A percentile compares a stretch with the other conserved stretches of the same genome.
These are phyloP conservation scores for Blastobotrys apis DNA, from an alignment of 1,139 yeast species.

Conservation along the genomic window DNA sequence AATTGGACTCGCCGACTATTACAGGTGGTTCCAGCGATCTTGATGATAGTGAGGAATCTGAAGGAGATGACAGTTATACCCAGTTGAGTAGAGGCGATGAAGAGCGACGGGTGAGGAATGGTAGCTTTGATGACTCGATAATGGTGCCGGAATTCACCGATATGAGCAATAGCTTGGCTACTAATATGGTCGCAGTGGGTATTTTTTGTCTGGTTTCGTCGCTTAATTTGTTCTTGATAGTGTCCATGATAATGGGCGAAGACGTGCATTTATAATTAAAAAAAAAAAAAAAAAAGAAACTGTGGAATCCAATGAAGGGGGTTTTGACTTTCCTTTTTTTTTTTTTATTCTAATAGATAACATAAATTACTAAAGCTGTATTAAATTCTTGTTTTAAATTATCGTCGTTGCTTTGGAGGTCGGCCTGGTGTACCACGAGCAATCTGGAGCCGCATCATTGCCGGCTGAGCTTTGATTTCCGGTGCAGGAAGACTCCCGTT, in stretches of 20 bases:
- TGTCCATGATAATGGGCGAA: conserved; percentile 63
- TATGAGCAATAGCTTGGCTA: conserved; percentile 62
- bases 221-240: conserved; percentile 67
- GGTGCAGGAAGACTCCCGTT: conserved; percentile 75
- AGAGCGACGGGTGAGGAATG: neutral
- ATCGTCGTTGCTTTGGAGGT: conserved; percentile 2
- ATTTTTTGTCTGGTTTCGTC: conserved; percentile 72
- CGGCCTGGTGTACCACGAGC: neutral
- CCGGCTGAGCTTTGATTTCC: conserved; percentile 1
- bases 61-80: no score
- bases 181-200: conserved; percentile 51
- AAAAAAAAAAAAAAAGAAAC: neutral
- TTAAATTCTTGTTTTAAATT: neutral
- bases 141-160: conserved; percentile 36
- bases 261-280: conserved; percentile 47
- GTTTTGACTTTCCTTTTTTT: neutral
- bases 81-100: no score
- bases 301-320: neutral
- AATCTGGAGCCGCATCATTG: neutral
- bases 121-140: conserved; percentile 2
- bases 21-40: neutral
- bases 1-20: neutral
- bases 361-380: neutral
- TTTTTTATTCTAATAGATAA: neutral
- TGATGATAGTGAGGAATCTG: no score